A percentile compares a stretch with the other conserved stretches of the same genome.
phyloP scores from a whole-genome alignment of 306 rosid species.

The Amphicarpaea edgeworthii region DNA sequence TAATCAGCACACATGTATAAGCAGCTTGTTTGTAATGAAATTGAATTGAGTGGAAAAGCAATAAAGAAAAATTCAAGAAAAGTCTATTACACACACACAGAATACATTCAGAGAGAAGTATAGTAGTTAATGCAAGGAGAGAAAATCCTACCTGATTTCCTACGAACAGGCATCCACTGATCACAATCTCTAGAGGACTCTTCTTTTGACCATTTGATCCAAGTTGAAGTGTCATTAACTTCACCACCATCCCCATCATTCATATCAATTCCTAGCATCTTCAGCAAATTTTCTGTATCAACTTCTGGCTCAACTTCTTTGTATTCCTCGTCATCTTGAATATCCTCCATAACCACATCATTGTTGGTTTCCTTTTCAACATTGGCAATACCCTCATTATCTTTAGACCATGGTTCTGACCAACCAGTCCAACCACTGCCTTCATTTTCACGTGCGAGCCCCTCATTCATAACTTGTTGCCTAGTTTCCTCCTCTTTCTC shows the following conservation, averaged over 20 bases:
- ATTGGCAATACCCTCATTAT: slow-evolving; percentile 45
- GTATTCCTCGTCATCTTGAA: slow-evolving; percentile 62
- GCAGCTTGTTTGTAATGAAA: slow-evolving; percentile 35
- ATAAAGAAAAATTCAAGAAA: slow-evolving; percentile 34
- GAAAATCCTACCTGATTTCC: slow-evolving; percentile 59
- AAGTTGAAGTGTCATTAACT: slow-evolving; percentile 72
- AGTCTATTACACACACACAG: background rate
- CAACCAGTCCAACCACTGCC: slow-evolving; percentile 99
- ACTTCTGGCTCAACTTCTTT: slow-evolving; percentile 67
- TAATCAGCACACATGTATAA: slow-evolving; percentile 38
- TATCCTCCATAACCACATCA: slow-evolving; percentile 59
- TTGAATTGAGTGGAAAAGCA: slow-evolving; percentile 13
- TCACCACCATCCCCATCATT: slow-evolving; percentile 69
- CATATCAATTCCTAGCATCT: slow-evolving; percentile 82
- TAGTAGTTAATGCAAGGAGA: slow-evolving; percentile 33
- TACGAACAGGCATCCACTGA: slow-evolving; percentile 90
- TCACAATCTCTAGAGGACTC: slow-evolving; percentile 84
- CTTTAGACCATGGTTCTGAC: slow-evolving; percentile 76
- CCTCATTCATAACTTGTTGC: slow-evolving; percentile 71
- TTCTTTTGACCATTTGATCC: slow-evolving; percentile 92
- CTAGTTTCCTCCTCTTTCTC: slow-evolving; percentile 94
- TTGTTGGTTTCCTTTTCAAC: slow-evolving; percentile 49
- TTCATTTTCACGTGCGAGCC: slow-evolving; percentile 57
- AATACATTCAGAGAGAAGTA: slow-evolving; percentile 5
- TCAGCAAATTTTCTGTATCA: slow-evolving; percentile 82